Evolutionary conservation across 2,329 filamentous ascomycete species (phyloP), one percentile per base, ranked within the genome.

Genomic region (Diaporthe caulivora): DNA sequence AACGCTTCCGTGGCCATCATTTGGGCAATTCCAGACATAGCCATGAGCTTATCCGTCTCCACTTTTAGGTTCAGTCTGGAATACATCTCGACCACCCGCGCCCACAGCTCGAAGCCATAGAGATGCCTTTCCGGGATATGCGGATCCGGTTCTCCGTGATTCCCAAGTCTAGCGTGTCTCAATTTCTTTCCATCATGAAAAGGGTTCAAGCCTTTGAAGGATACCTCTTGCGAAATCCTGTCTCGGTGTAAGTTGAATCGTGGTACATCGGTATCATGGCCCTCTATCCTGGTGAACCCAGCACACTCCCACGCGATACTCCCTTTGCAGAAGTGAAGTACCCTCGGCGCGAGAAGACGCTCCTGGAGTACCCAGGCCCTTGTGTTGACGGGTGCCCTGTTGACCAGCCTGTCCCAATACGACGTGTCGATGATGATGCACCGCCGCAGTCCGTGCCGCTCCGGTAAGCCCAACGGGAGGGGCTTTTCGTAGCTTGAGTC

Each of bases 321-420:
- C 24, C 72, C 53, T 54, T 64, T 34, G 24, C 69, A 71, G 9
- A 76, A 78, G 54, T 78, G 77, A 9, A 78, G 55, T 15, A 78
- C 69, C 1, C 78, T 47, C 2, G 76, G 74, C 0, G 77, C 74
- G 2, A 79, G 73, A 17, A 77, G 37, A 1, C 78, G 74, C 31
- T 79, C 78, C 40, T 79, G 78, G 18, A 76, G 71, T 1, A 78
- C 77, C 78, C 78, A 79, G 10, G 65, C 76, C 8, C 78, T 71
- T 0, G 31, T 47, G n/a, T 76, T 77, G n/a, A 77, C 51, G 5
- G 67, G 53, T 1, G 54, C 67, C 8, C 29, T 47, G 21, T 58
- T 58, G n/a, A 70, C 29, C 6, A 70, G 11, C 3, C 51, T 24
- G 4, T 70, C 54, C 40, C 53, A 70, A 15, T 60, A 6, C 0